A percentile compares a stretch with the other conserved stretches of the same genome.
Conservation (phyloP, 352 stramenopile genomes). For the Pythium insidiosum region DNA sequence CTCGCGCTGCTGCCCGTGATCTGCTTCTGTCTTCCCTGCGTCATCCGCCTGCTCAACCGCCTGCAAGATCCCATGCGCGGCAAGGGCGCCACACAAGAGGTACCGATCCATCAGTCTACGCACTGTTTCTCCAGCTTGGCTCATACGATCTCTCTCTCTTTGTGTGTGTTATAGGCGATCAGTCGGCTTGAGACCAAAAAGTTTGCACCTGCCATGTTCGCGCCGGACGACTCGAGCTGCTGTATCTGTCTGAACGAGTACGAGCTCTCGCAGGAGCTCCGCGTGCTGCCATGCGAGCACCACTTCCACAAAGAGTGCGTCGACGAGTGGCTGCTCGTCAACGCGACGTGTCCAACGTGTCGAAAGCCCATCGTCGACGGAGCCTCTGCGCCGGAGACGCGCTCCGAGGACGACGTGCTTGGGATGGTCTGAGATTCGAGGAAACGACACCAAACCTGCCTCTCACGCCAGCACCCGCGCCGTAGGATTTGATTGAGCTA, state of each 20-base stretch:
- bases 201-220: constrained; percentile 55
- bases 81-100: constrained; percentile 80
- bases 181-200: constrained; percentile 52
- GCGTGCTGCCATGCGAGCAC: constrained; percentile 93
- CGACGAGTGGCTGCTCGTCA: constrained; percentile 85
- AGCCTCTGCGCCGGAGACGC: constrained; percentile 9
- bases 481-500: too few relatives aligned
- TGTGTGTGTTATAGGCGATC: constrained; percentile 34
- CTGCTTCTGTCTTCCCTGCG: constrained; percentile 91
- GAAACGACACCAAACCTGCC: too few relatives aligned
- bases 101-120: constrained; percentile 13
- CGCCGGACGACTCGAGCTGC: constrained; percentile 82
- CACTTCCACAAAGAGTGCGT: constrained; percentile 92
- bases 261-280: constrained; percentile 79
- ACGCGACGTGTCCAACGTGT: constrained; percentile 83
- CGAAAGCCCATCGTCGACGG: constrained; percentile 64
- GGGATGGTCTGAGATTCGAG: constrained; percentile 41
- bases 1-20: constrained; percentile 86
- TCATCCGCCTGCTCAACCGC: constrained; percentile 88
- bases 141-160: constrained; percentile 1
- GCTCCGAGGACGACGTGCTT: constrained; percentile 54
- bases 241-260: constrained; percentile 91
- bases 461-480: too few relatives aligned
- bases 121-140: too few relatives aligned
- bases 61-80: constrained; percentile 84